Percentiles rank a stretch among this genome's conserved stretches.
Evolutionary conservation across 305 asterid genomes (phyloP).

Genomic region (Fraxinus nigra): DNA sequence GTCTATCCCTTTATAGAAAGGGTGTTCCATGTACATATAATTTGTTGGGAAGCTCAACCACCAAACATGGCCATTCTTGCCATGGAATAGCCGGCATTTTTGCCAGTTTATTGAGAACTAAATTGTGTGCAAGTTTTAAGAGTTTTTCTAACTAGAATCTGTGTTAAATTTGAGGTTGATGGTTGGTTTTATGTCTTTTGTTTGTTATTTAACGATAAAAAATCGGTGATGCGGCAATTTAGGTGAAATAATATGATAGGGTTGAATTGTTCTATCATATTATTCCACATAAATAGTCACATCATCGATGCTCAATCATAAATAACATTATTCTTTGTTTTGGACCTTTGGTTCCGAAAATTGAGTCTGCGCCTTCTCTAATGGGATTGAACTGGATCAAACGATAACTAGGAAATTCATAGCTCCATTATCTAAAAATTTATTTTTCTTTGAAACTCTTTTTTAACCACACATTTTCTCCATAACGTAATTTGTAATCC

Average conservation of each 20-base stretch:
- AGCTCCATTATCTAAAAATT: background rate
- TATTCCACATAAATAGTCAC: no score
- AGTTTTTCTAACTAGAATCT: background rate
- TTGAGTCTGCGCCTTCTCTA: background rate
- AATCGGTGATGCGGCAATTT: background rate
- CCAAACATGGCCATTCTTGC: background rate
- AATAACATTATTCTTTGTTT: no score
- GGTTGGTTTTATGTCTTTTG: background rate
- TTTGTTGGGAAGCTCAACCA: conserved; percentile 10
- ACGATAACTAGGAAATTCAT: background rate
- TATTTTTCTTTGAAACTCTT: no score
- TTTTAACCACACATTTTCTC: background rate
- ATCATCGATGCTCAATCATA: no score
- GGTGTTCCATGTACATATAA: conserved; percentile 39
- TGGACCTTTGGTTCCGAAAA: background rate
- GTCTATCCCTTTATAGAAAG: conserved; percentile 14
- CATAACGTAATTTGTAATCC: no score
- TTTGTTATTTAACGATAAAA: background rate
- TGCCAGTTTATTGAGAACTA: background rate
- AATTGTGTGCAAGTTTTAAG: background rate
- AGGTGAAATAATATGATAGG: no score
- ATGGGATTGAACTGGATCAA: background rate
- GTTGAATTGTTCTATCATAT: no score
- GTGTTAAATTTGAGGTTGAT: background rate
- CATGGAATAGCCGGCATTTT: background rate